Evolutionary conservation across 2,329 filamentous ascomycete genomes (phyloP), one percentile per base, ranked within the genome.

Genomic region (Hypomyces rosellus): DNA sequence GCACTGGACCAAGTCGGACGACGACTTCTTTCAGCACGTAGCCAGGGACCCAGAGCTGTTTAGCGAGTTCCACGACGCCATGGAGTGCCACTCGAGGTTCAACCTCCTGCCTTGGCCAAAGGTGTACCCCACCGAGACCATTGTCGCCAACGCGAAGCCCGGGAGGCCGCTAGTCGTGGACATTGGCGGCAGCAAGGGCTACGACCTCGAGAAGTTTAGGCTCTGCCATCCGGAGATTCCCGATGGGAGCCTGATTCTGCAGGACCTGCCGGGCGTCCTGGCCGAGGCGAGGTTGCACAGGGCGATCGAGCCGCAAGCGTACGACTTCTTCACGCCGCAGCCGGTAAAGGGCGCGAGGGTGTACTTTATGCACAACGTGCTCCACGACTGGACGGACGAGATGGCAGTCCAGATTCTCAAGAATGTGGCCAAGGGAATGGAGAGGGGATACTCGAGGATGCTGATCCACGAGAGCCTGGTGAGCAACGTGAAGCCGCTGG

Each of bases 321-420:
- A 73, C 50, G 65, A 73, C 47, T 62, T 63, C 41, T 62, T 73
- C 49, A 65, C 61, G 0, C 61, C 65, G 5, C 70, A 74, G 47
- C 69, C 69, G 0, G 54, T 74, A 7, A 64, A 60, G 20, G 71
- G 69, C 3, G 71, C 71, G 0, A 64, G 64, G 5, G 62, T 59
- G 54, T 78, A 76, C 55, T 64, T 77, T 38, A 64, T 78, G 54
- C 72, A 74, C 25, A 66, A 68, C 51, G 74, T 78, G 16, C 56
- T 79, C 3, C 75, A 78, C 54, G 73, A 77, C 57, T 78, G 74
- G 74, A 64, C 70, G 0, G 71, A 77, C 22, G 62, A 62, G 2
- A 61, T 71, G 12, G 59, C 64, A 0, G 50, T 56, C 1, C 51
- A 54, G n/a, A 74, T 75, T 16, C 56, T 69, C 8, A 46, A 52